These are phyloP conservation scores for Talaromyces sp. DNA, from an alignment of 2,329 filamentous ascomycete genomes.

Conservation along the genomic window DNA sequence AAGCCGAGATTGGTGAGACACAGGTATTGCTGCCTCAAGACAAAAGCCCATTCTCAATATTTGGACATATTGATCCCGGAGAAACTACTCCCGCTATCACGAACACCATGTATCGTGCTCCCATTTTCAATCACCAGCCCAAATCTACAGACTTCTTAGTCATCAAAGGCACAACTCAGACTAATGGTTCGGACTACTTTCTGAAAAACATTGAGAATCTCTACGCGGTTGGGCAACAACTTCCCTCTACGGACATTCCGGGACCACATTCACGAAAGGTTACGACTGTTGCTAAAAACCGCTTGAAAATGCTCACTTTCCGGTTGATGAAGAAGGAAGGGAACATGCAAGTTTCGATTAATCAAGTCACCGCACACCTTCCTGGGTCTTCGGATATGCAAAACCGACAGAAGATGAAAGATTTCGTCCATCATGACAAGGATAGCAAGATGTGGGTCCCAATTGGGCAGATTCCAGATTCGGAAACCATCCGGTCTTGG, in stretches of 20 bases:
- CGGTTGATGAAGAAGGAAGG: slow-evolving; percentile 76
- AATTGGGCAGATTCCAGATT: slow-evolving; percentile 71
- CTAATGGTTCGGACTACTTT: slow-evolving; percentile 72
- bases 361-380: slow-evolving; percentile 87
- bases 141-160: slow-evolving; percentile 81
- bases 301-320: slow-evolving; percentile 92
- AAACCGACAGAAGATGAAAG: slow-evolving; percentile 93
- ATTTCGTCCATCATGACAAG: slow-evolving; percentile 89
- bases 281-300: slow-evolving; percentile 93
- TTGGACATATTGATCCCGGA: slow-evolving; percentile 86
- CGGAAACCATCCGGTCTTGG: slow-evolving; percentile 74
- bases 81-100: slow-evolving; percentile 87
- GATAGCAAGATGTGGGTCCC: slow-evolving; percentile 83
- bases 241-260: slow-evolving; percentile 86
- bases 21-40: slow-evolving; percentile 86
- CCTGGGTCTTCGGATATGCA: slow-evolving; percentile 91
- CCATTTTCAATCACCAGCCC: slow-evolving; percentile 80
- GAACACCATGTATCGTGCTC: slow-evolving; percentile 92
- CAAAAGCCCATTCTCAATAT: slow-evolving; percentile 91
- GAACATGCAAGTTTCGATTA: slow-evolving; percentile 63
- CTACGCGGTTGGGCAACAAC: slow-evolving; percentile 85
- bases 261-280: slow-evolving; percentile 91
- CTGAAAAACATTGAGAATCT: slow-evolving; percentile 87
- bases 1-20: slow-evolving; percentile 80
- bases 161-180: slow-evolving; percentile 72